Evolutionary conservation across 345 rosid genomes (phyloP).

Genomic region (Hypericum androsaemum): DNA sequence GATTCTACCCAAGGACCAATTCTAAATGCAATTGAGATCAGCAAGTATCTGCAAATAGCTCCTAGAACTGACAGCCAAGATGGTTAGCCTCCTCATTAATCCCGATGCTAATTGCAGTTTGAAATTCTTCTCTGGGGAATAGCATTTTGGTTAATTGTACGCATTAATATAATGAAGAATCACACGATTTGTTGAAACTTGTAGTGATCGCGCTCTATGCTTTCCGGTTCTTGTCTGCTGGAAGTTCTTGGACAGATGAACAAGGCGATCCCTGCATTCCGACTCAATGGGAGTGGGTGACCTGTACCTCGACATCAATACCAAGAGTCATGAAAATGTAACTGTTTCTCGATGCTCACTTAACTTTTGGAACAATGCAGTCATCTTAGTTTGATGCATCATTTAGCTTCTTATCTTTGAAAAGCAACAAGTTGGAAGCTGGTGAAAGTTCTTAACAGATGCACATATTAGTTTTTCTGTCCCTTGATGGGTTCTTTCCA

Average conservation of each 20-base stretch:
- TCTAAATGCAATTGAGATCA: conserved; percentile 82
- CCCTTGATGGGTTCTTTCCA: no score
- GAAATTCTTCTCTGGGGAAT: neutral
- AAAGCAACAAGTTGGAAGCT: neutral
- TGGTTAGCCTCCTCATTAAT: conserved; percentile 30
- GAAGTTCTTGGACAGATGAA: conserved; percentile 49
- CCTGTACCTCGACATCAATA: conserved; percentile 52
- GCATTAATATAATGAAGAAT: conserved; percentile 8
- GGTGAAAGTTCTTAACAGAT: neutral
- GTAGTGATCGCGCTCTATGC: conserved; percentile 57
- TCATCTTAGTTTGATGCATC: neutral
- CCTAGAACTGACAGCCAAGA: conserved; percentile 52
- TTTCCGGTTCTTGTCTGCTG: conserved; percentile 39
- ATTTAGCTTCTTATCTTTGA: conserved; percentile 2
- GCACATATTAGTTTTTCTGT: no score
- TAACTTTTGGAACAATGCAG: conserved; percentile 1
- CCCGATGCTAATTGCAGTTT: neutral
- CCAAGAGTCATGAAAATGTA: conserved; percentile 94
- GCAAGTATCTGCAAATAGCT: conserved; percentile 66
- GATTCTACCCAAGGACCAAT: conserved; percentile 88
- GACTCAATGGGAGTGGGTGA: conserved; percentile 68
- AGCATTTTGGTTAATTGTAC: no score
- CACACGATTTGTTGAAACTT: conserved; percentile 12
- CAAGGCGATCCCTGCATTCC: conserved; percentile 96
- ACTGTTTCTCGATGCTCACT: conserved; percentile 9